Evolutionary conservation across 2,329 filamentous ascomycete species (phyloP), one percentile per base, ranked within the genome.

Genomic region (Biscogniauxia marginata): DNA sequence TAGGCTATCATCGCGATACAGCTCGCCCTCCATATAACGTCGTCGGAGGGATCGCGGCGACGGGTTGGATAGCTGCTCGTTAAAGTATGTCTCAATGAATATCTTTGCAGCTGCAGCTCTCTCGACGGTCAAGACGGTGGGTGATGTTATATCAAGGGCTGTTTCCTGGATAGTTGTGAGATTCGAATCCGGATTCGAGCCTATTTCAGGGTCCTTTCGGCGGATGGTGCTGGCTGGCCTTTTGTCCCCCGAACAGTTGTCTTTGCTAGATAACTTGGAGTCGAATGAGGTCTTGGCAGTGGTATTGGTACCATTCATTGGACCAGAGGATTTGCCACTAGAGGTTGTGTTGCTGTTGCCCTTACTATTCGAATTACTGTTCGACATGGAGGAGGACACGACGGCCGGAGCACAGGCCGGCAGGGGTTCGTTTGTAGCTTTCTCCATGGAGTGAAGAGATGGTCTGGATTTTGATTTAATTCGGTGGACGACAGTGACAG

Each of bases 31-130:
- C 20, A 93, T 74, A 50, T 84, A 79, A 43, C 80, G 77, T 30
- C 82, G 78, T 3, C 90, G 84, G 53, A 86, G 69, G 1, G 82
- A 81, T 0, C 90, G 84, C 53, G 85, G 79, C 3, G 81, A 83
- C 1, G 79, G 74, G 2, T 76, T 75, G 22, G 77, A 77, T 2
- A 91, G 77, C 7, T 91, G 71, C n/a, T 85, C 77, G 64, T 93
- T 88, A 75, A 90, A 97, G 65, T 93, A 84, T 0, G 86, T 91
- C 71, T 98, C 95, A 8, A 98, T 81, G 65, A 86, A 96, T 19
- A 96, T 84, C 71, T 96, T 97, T 46, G 91, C 88, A 0, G 90
- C 88, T 0, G 91, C 86, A 2, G 87, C 84, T 58, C 83, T 85
- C 74, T 98, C 93, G 0, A 91, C 87, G 0, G 92, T 96, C 9